A percentile compares a stretch with the other conserved stretches of the same genome.
These are phyloP conservation scores for Nakaseomyces sp. DNA, from an alignment of 1,139 yeast genomes.

Conservation along the genomic window DNA sequence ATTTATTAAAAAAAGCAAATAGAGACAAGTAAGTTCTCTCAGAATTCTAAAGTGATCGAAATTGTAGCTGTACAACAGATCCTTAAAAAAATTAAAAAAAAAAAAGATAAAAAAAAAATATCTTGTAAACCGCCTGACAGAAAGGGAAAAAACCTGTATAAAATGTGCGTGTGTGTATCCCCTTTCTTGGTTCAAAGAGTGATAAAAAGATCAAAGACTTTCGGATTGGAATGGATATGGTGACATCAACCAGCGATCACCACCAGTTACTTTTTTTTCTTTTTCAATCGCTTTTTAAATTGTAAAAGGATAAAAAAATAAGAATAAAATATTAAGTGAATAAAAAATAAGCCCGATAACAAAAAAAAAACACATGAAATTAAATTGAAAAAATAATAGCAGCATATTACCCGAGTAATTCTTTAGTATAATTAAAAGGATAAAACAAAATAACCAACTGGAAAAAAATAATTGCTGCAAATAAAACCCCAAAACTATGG, in stretches of 20 bases:
- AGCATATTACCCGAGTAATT: too few species aligned
- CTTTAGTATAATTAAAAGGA: too few species aligned
- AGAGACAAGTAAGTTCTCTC: not conserved
- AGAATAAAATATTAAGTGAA: not conserved
- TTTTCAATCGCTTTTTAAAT: not conserved
- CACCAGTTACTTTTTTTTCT: not conserved
- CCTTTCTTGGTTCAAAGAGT: not conserved
- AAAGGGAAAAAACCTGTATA: not conserved
- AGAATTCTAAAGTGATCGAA: not conserved
- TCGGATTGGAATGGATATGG: not conserved
- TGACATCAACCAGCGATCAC: slow-evolving; percentile 4
- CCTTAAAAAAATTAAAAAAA: not conserved
- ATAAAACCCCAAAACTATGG: not conserved
- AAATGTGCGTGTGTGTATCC: not conserved
- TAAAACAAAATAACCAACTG: not conserved
- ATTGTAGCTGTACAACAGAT: not conserved
- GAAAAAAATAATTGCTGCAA: not conserved
- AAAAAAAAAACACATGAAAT: not conserved
- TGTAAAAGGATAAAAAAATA: not conserved
- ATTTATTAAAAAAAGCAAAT: not conserved
- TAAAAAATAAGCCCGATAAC: slow-evolving; percentile 1
- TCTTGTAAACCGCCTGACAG: not conserved
- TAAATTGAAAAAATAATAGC: not conserved
- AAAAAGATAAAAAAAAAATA: not conserved
- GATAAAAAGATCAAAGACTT: slow-evolving; percentile 1